Evolutionary conservation across 192 early-diverging fungal genomes (phyloP), one percentile per base, ranked within the genome.

Genomic region (Backusella luteola): DNA sequence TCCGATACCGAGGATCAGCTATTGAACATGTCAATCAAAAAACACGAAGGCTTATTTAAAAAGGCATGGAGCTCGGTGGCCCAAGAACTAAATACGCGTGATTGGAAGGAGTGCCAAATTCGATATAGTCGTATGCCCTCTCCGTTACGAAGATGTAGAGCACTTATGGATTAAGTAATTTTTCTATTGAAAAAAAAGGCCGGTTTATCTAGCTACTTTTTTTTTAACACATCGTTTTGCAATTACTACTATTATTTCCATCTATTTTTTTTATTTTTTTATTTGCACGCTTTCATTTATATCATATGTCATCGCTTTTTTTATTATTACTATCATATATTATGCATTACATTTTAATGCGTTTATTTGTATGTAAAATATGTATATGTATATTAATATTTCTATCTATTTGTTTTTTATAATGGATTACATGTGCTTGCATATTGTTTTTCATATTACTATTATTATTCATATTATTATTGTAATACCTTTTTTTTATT

Each of bases 61-160:
- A 71, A 78, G 26, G 77, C 72, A 73, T 78, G 77, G 77, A 78
- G 42, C 34, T 73, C 72, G 0, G 77, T 78, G 8, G 77, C 72
- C 39, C 34, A 36, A 8, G 77, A 78, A 69, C 21, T 78, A 26
- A 34, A 66, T 6, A 26, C 73, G 11, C 52, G 77, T 19, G 34
- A 72, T 15, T 78, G 77, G 77, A 72, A 67, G 21, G 77, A 78
- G 53, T 78, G 77, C 38, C 56, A 74, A 29, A 17, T 74, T 11
- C 53, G 59, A 66, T 74, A 56, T 59, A 23, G 8, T 56, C 53
- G 53, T 3, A 56, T 56, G 53, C 53, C 53, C 23, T 59, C 23
- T 11, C 53, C 53, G 2, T 14, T 29, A 59, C 5, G 53, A 59
- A 59, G 53, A 59, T 59, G 23, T 59, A 59, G 53, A 26, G 23